A percentile compares a stretch with the other conserved stretches of the same genome.
Conservation (phyloP, 2,329 filamentous ascomycete genomes). For the Ceratocystis cubensis region DNA sequence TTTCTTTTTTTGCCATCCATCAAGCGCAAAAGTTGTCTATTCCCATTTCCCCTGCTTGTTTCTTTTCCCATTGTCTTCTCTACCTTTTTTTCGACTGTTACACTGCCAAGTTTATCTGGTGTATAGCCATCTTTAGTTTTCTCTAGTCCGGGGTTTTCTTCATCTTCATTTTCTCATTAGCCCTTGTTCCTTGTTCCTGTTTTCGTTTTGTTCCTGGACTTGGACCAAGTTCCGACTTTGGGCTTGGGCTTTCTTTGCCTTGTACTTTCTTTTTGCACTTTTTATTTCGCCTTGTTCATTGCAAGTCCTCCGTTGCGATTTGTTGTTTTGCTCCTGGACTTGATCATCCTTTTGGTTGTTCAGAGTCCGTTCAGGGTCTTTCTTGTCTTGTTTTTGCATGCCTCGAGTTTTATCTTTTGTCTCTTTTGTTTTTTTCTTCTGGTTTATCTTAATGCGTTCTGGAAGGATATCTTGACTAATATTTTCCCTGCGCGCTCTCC, state of each 20-base stretch:
- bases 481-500: neutral
- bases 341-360: constrained; percentile 2
- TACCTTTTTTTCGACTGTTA: neutral
- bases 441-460: neutral
- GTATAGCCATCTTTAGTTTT: neutral
- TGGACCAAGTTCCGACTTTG: neutral
- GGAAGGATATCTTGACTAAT: neutral
- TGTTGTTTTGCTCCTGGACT: neutral
- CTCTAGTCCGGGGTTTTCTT: neutral
- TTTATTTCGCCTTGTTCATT: neutral
- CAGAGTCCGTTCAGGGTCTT: neutral
- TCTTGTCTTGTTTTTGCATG: neutral
- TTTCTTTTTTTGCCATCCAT: neutral
- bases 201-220: constrained; percentile 1
- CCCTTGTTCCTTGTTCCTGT: constrained; percentile 7
- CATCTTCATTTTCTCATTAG: neutral
- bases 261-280: neutral
- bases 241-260: neutral
- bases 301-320: neutral
- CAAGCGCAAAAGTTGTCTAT: neutral
- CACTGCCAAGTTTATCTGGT: too few species aligned
- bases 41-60: neutral
- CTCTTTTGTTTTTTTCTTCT: neutral
- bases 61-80: constrained; percentile 6
- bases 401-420: too few species aligned